Evolutionary conservation across 2,329 filamentous ascomycete genomes (phyloP), one percentile per base, ranked within the genome.

Genomic region (Ophiocordyceps polyrhachis-furcata): DNA sequence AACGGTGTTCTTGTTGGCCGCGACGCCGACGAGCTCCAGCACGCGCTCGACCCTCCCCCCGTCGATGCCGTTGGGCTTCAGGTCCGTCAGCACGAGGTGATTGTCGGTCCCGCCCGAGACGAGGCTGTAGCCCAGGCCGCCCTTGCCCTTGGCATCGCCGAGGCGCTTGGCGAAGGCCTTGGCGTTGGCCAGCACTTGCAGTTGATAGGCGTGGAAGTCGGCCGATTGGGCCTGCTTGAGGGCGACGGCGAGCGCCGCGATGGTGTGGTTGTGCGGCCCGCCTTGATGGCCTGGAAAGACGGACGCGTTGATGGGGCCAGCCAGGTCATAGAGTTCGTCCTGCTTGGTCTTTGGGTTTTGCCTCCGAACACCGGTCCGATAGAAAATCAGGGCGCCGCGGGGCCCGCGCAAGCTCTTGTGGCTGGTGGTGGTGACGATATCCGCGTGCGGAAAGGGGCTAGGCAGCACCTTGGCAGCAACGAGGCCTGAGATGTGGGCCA

Each of bases 1-100:
- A 0, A 95, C 89, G 8, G 91, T 95, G 69, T 98, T 98, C 74
- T 98, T 98, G 73, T 98, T 98, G 60, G 84, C 83, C n/a, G 91
- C 91, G 44, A 96, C 89, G 55, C 89, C 89, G 52, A 93, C 86
- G 42, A 93, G 76, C 62, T 95, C 88, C 21, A 95, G 74, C 15
- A 94, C 79, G 42, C 86, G 80, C 68, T 95, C 88, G 14, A 94
- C 86, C 44, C 88, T 81, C 21, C 83, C 82, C 52, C 88, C 88
- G 58, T 98, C 91, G 49, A 98, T 79, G 47, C 73, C 73, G 59
- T 91, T 83, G 35, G 84, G 79, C 68, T 93, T 93, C 43, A 98
- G 75, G 62, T 98, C 91, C 43, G 91, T 71, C 17, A 98, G 74
- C 12, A 98, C 83, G 51, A 98, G 80, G 66, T 98, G 91, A 70